A percentile compares a stretch with the other conserved stretches of the same genome.
Evolutionary conservation across 2,329 filamentous ascomycete species (phyloP).

Genomic region (Hypoxylon sp.): DNA sequence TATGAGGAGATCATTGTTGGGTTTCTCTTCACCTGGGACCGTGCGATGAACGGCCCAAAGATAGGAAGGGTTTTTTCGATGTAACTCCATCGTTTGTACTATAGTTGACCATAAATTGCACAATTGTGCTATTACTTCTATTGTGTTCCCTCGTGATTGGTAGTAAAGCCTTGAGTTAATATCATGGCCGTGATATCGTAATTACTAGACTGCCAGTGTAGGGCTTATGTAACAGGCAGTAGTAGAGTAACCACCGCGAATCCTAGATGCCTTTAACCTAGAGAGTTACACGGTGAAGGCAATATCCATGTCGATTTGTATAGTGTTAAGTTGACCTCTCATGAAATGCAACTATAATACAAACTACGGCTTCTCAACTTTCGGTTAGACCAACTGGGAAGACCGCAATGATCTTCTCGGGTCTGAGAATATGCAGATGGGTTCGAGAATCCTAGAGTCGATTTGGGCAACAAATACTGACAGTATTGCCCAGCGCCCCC

Average conservation of each 20-base stretch:
- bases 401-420: background rate
- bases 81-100: no score
- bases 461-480: background rate
- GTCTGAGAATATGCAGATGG: background rate
- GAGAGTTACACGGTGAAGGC: background rate
- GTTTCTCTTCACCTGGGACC: no score
- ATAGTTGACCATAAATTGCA: background rate
- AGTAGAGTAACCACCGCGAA: background rate
- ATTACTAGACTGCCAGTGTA: conserved; percentile 6
- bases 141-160: background rate
- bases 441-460: background rate
- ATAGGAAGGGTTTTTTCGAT: no score
- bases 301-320: background rate
- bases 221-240: background rate
- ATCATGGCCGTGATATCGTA: background rate
- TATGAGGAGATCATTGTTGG: background rate
- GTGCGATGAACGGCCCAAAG: no score
- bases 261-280: background rate
- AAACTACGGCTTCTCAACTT: background rate
- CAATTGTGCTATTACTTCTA: background rate
- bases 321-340: background rate
- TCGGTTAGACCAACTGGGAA: background rate
- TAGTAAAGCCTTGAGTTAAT: background rate
- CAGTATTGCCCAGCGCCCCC: background rate
- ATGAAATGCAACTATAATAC: background rate